Percentiles rank a stretch among this genome's conserved stretches.
These are phyloP conservation scores for Fraxinus quadrangulata DNA, from an alignment of 257 asterid genomes.

Conservation along the genomic window DNA sequence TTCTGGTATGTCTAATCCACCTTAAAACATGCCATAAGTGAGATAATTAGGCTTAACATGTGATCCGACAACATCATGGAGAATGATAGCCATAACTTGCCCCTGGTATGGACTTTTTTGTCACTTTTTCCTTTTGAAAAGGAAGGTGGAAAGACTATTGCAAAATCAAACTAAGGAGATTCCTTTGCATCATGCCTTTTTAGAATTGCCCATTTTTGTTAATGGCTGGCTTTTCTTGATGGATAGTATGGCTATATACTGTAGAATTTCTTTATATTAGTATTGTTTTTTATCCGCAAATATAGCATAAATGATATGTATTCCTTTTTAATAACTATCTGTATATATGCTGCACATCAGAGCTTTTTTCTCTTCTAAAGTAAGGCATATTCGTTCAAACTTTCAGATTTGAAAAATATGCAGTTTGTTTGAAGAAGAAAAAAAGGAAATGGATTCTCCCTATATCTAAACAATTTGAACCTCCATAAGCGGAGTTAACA, in stretches of 20 bases:
- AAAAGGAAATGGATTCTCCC: no score
- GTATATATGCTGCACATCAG: background rate
- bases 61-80: slow-evolving; percentile 22
- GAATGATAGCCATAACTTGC: slow-evolving; percentile 30
- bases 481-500: no score
- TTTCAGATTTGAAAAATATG: no score
- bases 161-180: background rate
- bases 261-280: slow-evolving; percentile 7
- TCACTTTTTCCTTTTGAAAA: slow-evolving; percentile 8
- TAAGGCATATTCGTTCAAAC: no score
- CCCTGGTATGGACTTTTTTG: slow-evolving; percentile 3
- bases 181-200: background rate
- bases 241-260: slow-evolving; percentile 33
- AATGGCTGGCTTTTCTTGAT: slow-evolving; percentile 20
- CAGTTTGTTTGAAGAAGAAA: no score
- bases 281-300: background rate
- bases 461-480: no score
- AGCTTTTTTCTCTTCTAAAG: no score
- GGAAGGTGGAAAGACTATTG: slow-evolving; percentile 4
- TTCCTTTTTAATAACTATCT: background rate
- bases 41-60: background rate
- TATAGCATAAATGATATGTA: background rate
- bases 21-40: background rate
- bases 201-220: slow-evolving; percentile 25
- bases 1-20: background rate